Percentiles rank a stretch among this genome's conserved stretches.
Evolutionary conservation across 2,329 filamentous ascomycete species (phyloP).

Genomic region (Tolypocladium tundrense): DNA sequence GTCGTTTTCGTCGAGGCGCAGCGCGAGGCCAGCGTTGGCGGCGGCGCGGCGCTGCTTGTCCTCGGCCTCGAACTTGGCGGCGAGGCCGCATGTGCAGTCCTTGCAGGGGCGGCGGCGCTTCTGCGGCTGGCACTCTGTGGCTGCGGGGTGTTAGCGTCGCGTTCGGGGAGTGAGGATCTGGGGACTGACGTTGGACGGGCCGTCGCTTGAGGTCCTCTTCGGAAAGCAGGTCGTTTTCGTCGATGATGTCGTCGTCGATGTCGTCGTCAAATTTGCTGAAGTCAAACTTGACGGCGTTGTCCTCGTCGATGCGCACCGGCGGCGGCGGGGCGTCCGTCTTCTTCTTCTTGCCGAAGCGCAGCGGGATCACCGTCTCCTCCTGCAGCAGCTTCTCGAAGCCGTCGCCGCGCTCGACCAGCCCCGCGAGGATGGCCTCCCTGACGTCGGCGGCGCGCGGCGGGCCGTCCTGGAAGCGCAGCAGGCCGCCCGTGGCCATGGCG

Average conservation of each 20-base stretch:
- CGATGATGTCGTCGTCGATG: constrained; percentile 71
- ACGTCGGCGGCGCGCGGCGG: constrained; percentile 39
- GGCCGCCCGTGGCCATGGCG: constrained; percentile 59
- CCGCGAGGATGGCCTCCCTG: constrained; percentile 77
- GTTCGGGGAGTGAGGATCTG: constrained; percentile 10
- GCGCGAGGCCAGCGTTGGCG: constrained; percentile 53
- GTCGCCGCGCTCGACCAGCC: constrained; percentile 53
- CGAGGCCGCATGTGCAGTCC: constrained; percentile 92
- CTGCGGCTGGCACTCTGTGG: constrained; percentile 79
- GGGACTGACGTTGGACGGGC: constrained; percentile 65
- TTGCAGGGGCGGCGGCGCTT: constrained; percentile 93
- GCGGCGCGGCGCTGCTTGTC: constrained; percentile 62
- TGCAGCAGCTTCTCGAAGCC: constrained; percentile 67
- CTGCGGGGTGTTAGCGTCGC: constrained; percentile 26
- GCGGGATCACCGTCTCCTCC: constrained; percentile 45
- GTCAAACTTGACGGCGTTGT: constrained; percentile 42
- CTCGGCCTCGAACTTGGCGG: constrained; percentile 76
- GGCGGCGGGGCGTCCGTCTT: constrained; percentile 13
- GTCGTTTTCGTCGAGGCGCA: constrained; percentile 68
- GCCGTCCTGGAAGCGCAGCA: constrained; percentile 60
- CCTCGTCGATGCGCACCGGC: constrained; percentile 45
- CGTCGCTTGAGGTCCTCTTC: constrained; percentile 74
- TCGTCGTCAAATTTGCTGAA: constrained; percentile 39
- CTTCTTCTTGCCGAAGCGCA: constrained; percentile 31
- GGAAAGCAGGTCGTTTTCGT: constrained; percentile 78